phyloP scores from a whole-genome alignment of 495 filamentous ascomycete species.

The Penicillium malachiteum region DNA sequence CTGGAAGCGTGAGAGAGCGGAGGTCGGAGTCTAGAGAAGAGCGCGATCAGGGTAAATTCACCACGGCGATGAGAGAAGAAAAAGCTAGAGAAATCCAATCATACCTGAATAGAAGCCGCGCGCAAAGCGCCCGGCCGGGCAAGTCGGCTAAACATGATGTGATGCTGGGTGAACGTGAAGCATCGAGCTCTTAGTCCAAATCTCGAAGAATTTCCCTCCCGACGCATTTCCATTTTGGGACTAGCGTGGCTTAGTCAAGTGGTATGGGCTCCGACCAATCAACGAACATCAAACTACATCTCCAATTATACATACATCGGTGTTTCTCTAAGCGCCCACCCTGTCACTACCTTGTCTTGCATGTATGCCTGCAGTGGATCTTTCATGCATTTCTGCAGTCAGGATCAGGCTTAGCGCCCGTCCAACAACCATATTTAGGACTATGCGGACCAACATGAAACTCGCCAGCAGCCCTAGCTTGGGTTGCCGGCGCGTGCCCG shows the following conservation, averaged over 20 bases:
- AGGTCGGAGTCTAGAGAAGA: slow-evolving; percentile 37
- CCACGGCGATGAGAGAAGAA: background rate
- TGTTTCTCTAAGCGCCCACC: slow-evolving; percentile 24
- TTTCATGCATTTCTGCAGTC: slow-evolving; percentile 12
- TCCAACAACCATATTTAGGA: slow-evolving; percentile 3
- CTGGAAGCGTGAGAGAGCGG: slow-evolving; percentile 44
- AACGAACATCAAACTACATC: slow-evolving; percentile 26
- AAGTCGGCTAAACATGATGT: slow-evolving; percentile 53
- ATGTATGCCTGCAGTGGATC: background rate
- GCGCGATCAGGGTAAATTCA: slow-evolving; percentile 23
- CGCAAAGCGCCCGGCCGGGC: slow-evolving; percentile 51
- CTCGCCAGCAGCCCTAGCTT: slow-evolving; percentile 25
- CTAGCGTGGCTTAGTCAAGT: slow-evolving; percentile 28
- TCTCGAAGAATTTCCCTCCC: slow-evolving; percentile 41
- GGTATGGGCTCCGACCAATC: slow-evolving; percentile 27
- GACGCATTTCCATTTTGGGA: slow-evolving; percentile 27
- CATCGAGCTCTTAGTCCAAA: slow-evolving; percentile 1
- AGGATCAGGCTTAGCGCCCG: slow-evolving; percentile 22
- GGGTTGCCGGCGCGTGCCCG: slow-evolving; percentile 31
- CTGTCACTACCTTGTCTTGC: slow-evolving; percentile 4
- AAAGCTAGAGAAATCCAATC: background rate
- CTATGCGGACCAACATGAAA: slow-evolving; percentile 22
- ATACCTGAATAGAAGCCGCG: slow-evolving; percentile 41
- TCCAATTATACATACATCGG: background rate
- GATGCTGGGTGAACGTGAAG: background rate